Evolutionary conservation across 345 rosid genomes (phyloP).

Genomic region (Fremontodendron californicum): DNA sequence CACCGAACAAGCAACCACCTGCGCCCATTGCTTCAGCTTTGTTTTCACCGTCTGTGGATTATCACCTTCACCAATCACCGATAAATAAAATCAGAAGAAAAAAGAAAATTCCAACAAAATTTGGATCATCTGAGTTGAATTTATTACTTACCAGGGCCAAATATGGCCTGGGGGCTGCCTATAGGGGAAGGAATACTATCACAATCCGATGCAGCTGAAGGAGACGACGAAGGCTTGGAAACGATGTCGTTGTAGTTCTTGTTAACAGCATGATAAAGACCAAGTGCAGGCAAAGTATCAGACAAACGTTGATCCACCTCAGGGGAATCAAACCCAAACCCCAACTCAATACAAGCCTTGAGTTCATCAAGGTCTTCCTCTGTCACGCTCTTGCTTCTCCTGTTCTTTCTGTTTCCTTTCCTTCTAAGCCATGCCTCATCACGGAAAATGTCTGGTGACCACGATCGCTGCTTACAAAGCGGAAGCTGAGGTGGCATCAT

Average conservation of each 20-base stretch:
- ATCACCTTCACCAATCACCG: slow-evolving; percentile 45
- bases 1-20: slow-evolving; percentile 92
- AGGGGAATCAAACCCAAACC: slow-evolving; percentile 79
- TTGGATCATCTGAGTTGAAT: not conserved
- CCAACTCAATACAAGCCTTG: slow-evolving; percentile 80
- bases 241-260: slow-evolving; percentile 51
- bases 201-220: slow-evolving; percentile 46
- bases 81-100: not conserved
- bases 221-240: slow-evolving; percentile 37
- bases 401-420: slow-evolving; percentile 43
- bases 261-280: slow-evolving; percentile 79
- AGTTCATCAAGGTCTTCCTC: slow-evolving; percentile 94
- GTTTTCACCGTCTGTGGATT: slow-evolving; percentile 81
- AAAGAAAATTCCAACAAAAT: not conserved
- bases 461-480: slow-evolving; percentile 68
- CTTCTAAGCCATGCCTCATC: slow-evolving; percentile 87
- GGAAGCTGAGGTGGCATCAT: slow-evolving; percentile 27
- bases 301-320: slow-evolving; percentile 66
- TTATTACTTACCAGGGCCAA: slow-evolving; percentile 38
- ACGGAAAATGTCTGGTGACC: slow-evolving; percentile 84
- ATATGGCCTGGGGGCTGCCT: slow-evolving; percentile 57
- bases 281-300: slow-evolving; percentile 79
- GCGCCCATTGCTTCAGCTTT: slow-evolving; percentile 89
- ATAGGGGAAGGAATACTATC: slow-evolving; percentile 41
- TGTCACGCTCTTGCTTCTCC: slow-evolving; percentile 71